Evolutionary conservation across 441 rosid species (phyloP).

Genomic region (Jatropha podagrica): DNA sequence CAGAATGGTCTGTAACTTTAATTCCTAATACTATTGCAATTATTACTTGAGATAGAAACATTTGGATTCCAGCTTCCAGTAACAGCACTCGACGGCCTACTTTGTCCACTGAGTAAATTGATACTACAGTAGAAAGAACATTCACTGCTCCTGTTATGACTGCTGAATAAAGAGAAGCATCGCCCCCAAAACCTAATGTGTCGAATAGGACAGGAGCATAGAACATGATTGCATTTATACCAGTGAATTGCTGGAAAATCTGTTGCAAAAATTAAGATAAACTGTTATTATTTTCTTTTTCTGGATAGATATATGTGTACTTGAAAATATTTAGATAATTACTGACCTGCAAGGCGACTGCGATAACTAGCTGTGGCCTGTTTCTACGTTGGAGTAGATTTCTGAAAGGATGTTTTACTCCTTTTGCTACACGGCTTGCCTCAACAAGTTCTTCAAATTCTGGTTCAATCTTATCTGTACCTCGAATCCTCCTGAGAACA

Average conservation of each 20-base stretch:
- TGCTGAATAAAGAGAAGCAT: conserved; percentile 83
- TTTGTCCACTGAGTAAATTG: conserved; percentile 84
- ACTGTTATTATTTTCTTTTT: not conserved
- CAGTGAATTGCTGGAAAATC: conserved; percentile 91
- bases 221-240: conserved; percentile 97
- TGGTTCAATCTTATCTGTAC: conserved; percentile 74
- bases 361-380: conserved; percentile 77
- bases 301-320: not conserved
- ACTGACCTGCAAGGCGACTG: conserved; percentile 80
- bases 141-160: conserved; percentile 92
- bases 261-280: conserved; percentile 26
- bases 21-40: conserved; percentile 71
- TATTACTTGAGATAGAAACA: conserved; percentile 71
- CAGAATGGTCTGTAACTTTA: conserved; percentile 64
- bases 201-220: conserved; percentile 83
- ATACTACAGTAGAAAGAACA: conserved; percentile 72
- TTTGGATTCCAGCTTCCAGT: conserved; percentile 83
- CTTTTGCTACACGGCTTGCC: conserved; percentile 80
- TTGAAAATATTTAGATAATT: not conserved
- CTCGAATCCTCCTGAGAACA: conserved; percentile 72
- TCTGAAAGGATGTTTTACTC: conserved; percentile 84
- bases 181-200: conserved; percentile 71
- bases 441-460: conserved; percentile 84
- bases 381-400: conserved; percentile 74
- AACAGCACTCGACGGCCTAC: conserved; percentile 72